A percentile compares a stretch with the other conserved stretches of the same genome.
Evolutionary conservation across 1,284 basidiomycete genomes (phyloP).

Genomic region (Acaromyces ingoldii): DNA sequence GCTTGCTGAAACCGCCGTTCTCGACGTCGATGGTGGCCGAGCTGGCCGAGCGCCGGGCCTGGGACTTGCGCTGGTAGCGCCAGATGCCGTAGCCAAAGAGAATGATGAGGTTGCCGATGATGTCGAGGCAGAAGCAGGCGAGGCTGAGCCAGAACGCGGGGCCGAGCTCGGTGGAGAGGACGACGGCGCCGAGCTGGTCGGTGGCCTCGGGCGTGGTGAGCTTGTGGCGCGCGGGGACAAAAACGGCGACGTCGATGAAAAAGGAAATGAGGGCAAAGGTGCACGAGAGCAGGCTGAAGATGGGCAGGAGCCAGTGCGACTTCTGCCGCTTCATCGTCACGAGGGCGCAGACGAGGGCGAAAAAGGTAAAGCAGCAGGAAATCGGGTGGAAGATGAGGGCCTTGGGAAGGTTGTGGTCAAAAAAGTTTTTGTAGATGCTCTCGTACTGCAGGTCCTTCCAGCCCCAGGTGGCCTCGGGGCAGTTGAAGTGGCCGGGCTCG

Average conservation of each 20-base stretch:
- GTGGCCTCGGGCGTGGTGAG: neutral
- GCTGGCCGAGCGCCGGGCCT: neutral
- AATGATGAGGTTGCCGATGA: neutral
- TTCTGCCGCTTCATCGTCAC: constrained; percentile 3
- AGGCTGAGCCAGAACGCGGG: constrained; percentile 4
- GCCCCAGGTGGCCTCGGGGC: neutral
- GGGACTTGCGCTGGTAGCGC: constrained; percentile 2
- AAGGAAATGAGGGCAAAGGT: constrained; percentile 1
- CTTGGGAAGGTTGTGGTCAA: constrained; percentile 2
- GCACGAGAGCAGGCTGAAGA: constrained; percentile 1
- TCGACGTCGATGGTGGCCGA: too few relatives aligned
- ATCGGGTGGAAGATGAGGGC: constrained; percentile 6
- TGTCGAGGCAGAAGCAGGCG: constrained; percentile 1
- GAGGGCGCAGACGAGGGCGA: constrained; percentile 1
- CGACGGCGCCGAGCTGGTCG: neutral
- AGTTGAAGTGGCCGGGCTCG: constrained; percentile 1
- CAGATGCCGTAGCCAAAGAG: constrained; percentile 2
- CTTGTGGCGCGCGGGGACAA: constrained; percentile 1
- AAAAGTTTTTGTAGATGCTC: neutral
- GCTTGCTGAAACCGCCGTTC: too few relatives aligned
- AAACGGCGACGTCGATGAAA: constrained; percentile 1
- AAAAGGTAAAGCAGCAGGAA: constrained; percentile 5
- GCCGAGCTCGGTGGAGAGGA: neutral
- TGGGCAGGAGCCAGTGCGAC: neutral
- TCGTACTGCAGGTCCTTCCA: neutral